Percentiles rank a stretch among this genome's conserved stretches.
phyloP scores from a whole-genome alignment of 2,329 filamentous ascomycete genomes.

The Microcyclospora pomicola region DNA sequence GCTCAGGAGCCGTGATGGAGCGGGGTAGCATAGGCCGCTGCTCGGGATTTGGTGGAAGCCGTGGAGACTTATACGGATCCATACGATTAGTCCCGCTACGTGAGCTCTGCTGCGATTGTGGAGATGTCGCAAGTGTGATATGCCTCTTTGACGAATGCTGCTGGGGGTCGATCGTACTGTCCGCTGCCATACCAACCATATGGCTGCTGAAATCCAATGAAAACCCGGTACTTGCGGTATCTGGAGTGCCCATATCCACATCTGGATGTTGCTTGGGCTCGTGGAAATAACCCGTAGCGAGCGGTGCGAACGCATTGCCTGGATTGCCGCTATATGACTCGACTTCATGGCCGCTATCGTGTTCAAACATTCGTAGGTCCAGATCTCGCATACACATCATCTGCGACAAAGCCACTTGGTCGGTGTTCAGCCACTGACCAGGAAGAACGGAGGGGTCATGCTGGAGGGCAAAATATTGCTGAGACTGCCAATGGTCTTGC shows the following conservation, averaged over 20 bases:
- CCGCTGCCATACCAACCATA: no score
- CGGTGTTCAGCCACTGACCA: conserved; percentile 3
- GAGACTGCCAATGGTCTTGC: conserved; percentile 5
- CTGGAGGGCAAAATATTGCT: conserved; percentile 1
- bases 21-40: conserved; percentile 1
- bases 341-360: conserved; percentile 8
- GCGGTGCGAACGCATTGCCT: conserved; percentile 12
- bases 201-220: no score
- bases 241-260: conserved; percentile 17
- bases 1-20: conserved; percentile 14
- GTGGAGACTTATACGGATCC: background rate
- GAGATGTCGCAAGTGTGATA: background rate
- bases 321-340: conserved; percentile 9
- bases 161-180: background rate
- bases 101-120: conserved; percentile 1
- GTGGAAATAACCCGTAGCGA: conserved; percentile 10
- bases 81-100: background rate
- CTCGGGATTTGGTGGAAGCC: background rate
- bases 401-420: conserved; percentile 1
- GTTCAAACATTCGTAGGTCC: conserved; percentile 18
- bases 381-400: conserved; percentile 14
- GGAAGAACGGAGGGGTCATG: conserved; percentile 5
- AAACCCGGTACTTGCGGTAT: no score
- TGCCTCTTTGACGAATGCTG: conserved; percentile 1
- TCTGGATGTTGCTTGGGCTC: conserved; percentile 15